Base-by-base conservation (phyloP, 2,329 filamentous ascomycete species). In the Fusarium dlaminii region DNA sequence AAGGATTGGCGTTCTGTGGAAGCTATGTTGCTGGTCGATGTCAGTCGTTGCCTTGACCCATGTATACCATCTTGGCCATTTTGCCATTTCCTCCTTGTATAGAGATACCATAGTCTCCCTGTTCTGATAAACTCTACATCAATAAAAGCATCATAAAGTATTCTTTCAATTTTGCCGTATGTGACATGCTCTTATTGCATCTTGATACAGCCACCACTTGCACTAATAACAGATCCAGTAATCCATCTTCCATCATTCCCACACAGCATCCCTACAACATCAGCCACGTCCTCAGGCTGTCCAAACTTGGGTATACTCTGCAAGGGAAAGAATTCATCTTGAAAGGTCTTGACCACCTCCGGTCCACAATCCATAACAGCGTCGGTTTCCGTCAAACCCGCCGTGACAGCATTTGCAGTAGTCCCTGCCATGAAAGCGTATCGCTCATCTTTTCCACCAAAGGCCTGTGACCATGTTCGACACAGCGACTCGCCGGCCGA, bases 391-490 rank as follows among this genome's bases (percentile, higher is more conserved):
- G 82, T 83, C 27, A 80, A 61, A 0, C 81, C 81, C 1, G 76
- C 80, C 0, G 76, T 78, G 1, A 83, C 79, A 1, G 81, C 72
- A 52, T 83, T 83, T 10, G 80, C 81, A 1, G 81, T 83, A 1
- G 81, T 83, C 1, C 81, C 81, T 8, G 77, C 66, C 79, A 82
- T 83, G 48, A 82, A 82, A 0, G 71, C 61, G 51, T 80, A 82
- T 70, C 73, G 75, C 12, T 81, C 78, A 6, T 82, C 81, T 17
- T 78, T 81, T 2, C 81, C 81, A 3, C 81, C 80, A 64, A 83
- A 81, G 1, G 81, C 79, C 24, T 82, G 78, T 10, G 80, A 77
- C 81, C 81, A 83, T 12, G 80, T 80, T n/a, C 81, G 75, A n/a
- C 79, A 82, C 9, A 83, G 60, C 0, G 80, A 81, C 45, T 83